A percentile compares a stretch with the other conserved stretches of the same genome.
phyloP scores from a whole-genome alignment of 306 rosid species.

The Fagus sylvatica region DNA sequence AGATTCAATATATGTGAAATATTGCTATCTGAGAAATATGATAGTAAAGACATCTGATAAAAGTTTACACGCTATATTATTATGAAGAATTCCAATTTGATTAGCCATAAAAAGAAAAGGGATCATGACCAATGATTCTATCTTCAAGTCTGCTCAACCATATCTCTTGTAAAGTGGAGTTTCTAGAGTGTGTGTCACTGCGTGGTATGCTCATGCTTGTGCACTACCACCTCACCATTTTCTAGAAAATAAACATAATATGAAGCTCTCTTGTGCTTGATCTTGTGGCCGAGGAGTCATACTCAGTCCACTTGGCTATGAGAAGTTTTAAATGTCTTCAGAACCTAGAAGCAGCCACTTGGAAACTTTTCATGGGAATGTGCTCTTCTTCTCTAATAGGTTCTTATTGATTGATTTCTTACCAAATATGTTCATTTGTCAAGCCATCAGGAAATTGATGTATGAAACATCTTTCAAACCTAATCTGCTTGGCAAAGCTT shows the following conservation, averaged over 20 bases:
- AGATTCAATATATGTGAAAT: neutral
- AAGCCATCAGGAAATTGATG: constrained; percentile 12
- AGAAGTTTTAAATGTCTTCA: neutral
- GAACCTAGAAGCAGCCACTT: neutral
- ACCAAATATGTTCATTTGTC: constrained; percentile 20
- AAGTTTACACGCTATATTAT: neutral
- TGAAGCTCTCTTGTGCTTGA: neutral
- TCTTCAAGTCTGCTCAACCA: neutral
- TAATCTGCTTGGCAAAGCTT: constrained; percentile 15
- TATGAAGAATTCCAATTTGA: neutral
- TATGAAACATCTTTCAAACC: constrained; percentile 21
- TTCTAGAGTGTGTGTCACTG: neutral
- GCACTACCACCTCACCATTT: neutral
- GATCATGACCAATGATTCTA: neutral
- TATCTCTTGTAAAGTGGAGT: neutral
- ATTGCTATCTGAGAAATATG: neutral
- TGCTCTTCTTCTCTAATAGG: neutral
- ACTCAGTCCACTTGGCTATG: neutral
- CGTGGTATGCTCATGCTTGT: neutral
- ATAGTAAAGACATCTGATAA: neutral
- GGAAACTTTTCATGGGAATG: neutral
- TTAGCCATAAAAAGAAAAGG: neutral
- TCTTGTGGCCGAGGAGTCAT: neutral
- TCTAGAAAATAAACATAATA: neutral
- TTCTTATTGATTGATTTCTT: neutral